Evolutionary conservation across 1,284 basidiomycete genomes (phyloP).

Genomic region (Irpex sp.): DNA sequence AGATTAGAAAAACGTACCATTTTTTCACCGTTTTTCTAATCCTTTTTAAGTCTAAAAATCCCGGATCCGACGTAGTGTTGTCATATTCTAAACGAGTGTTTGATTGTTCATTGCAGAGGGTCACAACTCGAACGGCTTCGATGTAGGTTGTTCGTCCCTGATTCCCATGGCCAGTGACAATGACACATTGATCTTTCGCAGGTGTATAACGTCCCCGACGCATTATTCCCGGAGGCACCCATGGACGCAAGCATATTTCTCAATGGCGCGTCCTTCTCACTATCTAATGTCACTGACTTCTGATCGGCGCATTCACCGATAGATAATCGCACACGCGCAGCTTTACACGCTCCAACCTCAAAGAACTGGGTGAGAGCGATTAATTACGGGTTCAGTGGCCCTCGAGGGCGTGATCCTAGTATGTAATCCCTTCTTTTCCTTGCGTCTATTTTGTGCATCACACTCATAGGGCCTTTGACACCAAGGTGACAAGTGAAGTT

Average conservation of each 20-base stretch:
- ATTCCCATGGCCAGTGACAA: neutral
- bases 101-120: constrained; percentile 2
- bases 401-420: neutral
- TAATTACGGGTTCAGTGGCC: constrained; percentile 10
- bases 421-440: neutral
- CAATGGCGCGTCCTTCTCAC: constrained; percentile 43
- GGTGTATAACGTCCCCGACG: constrained; percentile 31
- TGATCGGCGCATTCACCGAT: neutral
- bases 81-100: neutral
- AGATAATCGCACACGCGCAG: constrained; percentile 43
- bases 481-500: neutral
- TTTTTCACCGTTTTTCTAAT: too few relatives aligned
- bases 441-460: neutral
- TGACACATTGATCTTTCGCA: constrained; percentile 6
- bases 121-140: constrained; percentile 14
- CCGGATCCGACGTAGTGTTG: too few relatives aligned
- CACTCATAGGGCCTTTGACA: neutral
- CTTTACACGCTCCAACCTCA: constrained; percentile 65
- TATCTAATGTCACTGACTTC: neutral
- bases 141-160: too few relatives aligned
- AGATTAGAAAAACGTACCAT: too few relatives aligned
- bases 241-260: constrained; percentile 39
- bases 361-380: constrained; percentile 48
- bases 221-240: constrained; percentile 27
- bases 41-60: too few relatives aligned